Percentiles rank a stretch among this genome's conserved stretches.
These are phyloP conservation scores for Podila horticola DNA, from an alignment of 192 early-diverging fungal species.

Conservation along the genomic window DNA sequence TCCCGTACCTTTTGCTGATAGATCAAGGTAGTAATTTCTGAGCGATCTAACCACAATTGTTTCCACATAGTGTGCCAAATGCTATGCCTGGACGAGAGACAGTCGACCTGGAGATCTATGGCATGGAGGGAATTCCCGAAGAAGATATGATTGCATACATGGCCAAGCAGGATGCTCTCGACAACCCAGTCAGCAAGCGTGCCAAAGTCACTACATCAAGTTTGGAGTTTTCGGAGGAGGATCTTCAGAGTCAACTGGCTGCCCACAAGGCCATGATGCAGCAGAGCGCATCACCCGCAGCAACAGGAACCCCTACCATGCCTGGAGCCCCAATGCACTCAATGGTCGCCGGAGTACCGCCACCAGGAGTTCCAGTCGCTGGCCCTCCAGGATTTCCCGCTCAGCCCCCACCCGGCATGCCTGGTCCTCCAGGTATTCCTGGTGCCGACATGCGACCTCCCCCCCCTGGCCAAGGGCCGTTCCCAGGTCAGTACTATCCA, in stretches of 20 bases:
- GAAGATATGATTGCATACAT: slow-evolving; percentile 81
- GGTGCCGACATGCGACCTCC: slow-evolving; percentile 15
- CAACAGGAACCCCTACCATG: slow-evolving; percentile 23
- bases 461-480: slow-evolving; percentile 25
- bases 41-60: neutral
- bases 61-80: slow-evolving; percentile 78
- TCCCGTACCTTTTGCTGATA: neutral
- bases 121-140: slow-evolving; percentile 91
- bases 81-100: slow-evolving; percentile 85
- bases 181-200: slow-evolving; percentile 56
- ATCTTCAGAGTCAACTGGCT: slow-evolving; percentile 56
- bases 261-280: slow-evolving; percentile 62
- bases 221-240: slow-evolving; percentile 49
- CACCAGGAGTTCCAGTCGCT: slow-evolving; percentile 10
- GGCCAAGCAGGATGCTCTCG: slow-evolving; percentile 55
- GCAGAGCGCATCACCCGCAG: slow-evolving; percentile 15
- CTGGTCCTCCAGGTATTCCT: slow-evolving; percentile 20
- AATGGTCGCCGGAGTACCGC: slow-evolving; percentile 2
- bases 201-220: slow-evolving; percentile 49
- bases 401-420: slow-evolving; percentile 19
- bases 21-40: neutral
- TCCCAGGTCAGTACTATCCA: slow-evolving; percentile 54
- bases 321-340: neutral
- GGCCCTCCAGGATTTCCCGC: slow-evolving; percentile 7
- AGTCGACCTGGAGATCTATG: slow-evolving; percentile 94